Evolutionary conservation across 2,329 filamentous ascomycete species (phyloP).

Genomic region (Xylariaceae sp.): DNA sequence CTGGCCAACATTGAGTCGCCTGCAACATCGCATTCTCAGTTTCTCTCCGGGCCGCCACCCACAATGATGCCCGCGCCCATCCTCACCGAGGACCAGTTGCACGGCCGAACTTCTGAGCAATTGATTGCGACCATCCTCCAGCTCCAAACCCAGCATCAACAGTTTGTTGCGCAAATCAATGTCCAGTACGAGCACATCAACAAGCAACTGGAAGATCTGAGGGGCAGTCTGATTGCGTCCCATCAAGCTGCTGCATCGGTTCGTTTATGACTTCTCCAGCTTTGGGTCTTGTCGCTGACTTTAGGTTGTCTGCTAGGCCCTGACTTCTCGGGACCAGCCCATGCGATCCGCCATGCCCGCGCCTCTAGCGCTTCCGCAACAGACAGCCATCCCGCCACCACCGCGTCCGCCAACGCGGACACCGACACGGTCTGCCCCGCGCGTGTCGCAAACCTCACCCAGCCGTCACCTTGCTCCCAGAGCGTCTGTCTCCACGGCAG

Average conservation of each 20-base stretch:
- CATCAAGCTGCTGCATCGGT: constrained; percentile 34
- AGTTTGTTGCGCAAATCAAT: constrained; percentile 34
- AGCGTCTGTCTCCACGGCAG: constrained; percentile 27
- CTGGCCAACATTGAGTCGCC: constrained; percentile 10
- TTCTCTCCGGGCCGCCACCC: constrained; percentile 24
- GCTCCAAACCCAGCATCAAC: constrained; percentile 35
- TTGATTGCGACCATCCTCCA: constrained; percentile 36
- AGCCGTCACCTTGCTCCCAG: constrained; percentile 27
- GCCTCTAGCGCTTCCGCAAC: constrained; percentile 26
- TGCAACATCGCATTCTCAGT: constrained; percentile 16
- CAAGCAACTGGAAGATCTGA: constrained; percentile 35
- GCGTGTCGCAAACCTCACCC: constrained; percentile 31
- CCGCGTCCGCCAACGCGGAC: constrained; percentile 29
- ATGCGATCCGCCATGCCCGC: constrained; percentile 26
- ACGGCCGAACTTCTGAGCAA: constrained; percentile 34
- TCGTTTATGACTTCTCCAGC: constrained; percentile 16
- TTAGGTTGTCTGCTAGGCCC: constrained; percentile 20
- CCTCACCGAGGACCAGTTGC: constrained; percentile 34
- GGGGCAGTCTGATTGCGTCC: constrained; percentile 32
- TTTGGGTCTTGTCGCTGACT: constrained; percentile 15
- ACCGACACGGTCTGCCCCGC: constrained; percentile 26
- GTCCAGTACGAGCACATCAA: constrained; percentile 34
- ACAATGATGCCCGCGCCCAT: constrained; percentile 22
- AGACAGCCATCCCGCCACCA: constrained; percentile 24
- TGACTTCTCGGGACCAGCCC: constrained; percentile 25